A percentile compares a stretch with the other conserved stretches of the same genome.
Evolutionary conservation across 495 filamentous ascomycete genomes (phyloP).

Genomic region (Hypoxylon crocopeplum): DNA sequence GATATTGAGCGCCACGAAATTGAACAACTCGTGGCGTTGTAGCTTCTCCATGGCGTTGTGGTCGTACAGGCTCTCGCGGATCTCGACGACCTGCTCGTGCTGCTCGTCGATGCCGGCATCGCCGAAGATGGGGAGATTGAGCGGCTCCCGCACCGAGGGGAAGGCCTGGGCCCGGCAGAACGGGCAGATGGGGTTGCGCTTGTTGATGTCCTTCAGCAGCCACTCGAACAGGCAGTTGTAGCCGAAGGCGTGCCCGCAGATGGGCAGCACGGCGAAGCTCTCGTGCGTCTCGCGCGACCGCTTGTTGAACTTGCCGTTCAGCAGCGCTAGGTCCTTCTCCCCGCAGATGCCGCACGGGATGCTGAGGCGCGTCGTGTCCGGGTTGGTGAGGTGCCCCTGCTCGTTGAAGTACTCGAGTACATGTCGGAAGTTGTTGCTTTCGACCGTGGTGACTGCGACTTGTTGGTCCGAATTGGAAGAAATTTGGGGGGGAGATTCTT

Average conservation of each 20-base stretch:
- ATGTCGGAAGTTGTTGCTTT: conserved; percentile 9
- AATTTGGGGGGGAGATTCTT: no score
- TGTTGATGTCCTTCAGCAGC: background rate
- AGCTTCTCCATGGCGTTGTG: background rate
- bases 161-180: conserved; percentile 1
- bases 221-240: conserved; percentile 3
- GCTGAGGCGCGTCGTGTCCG: background rate
- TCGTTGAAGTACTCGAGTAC: conserved; percentile 23
- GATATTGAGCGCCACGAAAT: no score
- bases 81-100: conserved; percentile 6
- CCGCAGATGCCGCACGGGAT: conserved; percentile 23
- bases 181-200: conserved; percentile 5
- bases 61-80: conserved; percentile 2
- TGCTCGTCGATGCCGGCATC: conserved; percentile 1
- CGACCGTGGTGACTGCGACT: background rate
- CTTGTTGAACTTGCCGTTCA: conserved; percentile 9
- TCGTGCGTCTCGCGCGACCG: conserved; percentile 7
- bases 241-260: conserved; percentile 29
- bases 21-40: no score
- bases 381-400: conserved; percentile 8
- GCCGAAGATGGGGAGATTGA: background rate
- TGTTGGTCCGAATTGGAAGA: background rate
- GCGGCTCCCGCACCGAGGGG: background rate
- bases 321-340: background rate
- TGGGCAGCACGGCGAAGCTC: conserved; percentile 13